A percentile compares a stretch with the other conserved stretches of the same genome.
These are phyloP conservation scores for Talaromyces islandicus DNA, from an alignment of 2,329 filamentous ascomycete species.

Conservation along the genomic window DNA sequence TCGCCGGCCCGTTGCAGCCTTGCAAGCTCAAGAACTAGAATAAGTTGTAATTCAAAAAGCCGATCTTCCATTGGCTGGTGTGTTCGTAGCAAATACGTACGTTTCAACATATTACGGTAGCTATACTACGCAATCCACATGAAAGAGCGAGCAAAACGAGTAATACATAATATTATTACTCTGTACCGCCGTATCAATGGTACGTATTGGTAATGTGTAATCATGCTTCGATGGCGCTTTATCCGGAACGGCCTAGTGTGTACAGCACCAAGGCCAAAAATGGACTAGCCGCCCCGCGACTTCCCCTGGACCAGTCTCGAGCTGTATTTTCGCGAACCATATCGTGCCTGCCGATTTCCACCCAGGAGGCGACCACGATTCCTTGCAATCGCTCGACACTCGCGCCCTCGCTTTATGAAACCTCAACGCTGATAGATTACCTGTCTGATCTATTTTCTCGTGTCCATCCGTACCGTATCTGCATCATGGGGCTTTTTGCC, in stretches of 20 bases:
- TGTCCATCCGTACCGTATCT: not conserved
- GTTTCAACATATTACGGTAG: not conserved
- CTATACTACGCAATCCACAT: not conserved
- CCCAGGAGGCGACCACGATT: not conserved
- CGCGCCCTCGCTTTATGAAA: not conserved
- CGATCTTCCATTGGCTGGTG: not conserved
- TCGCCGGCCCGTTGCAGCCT: not conserved
- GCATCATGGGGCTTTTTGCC: slow-evolving; percentile 48
- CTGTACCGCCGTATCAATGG: not conserved
- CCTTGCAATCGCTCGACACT: not conserved
- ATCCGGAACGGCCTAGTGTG: not conserved
- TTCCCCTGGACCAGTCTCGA: not conserved
- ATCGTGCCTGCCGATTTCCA: not conserved
- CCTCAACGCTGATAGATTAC: not conserved
- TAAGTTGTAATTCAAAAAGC: not conserved
- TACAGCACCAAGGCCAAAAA: not conserved
- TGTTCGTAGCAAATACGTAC: not conserved
- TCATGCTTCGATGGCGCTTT: not conserved
- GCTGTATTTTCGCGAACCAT: not conserved
- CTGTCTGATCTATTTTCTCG: not conserved
- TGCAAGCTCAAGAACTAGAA: not conserved
- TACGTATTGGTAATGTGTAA: not conserved
- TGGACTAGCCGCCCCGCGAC: not conserved
- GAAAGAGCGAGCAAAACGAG: not conserved
- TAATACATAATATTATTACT: no score